Percentiles rank a stretch among this genome's conserved stretches.
phyloP scores from a whole-genome alignment of 139 green algal species.

The Chlamydomonas sp. region DNA sequence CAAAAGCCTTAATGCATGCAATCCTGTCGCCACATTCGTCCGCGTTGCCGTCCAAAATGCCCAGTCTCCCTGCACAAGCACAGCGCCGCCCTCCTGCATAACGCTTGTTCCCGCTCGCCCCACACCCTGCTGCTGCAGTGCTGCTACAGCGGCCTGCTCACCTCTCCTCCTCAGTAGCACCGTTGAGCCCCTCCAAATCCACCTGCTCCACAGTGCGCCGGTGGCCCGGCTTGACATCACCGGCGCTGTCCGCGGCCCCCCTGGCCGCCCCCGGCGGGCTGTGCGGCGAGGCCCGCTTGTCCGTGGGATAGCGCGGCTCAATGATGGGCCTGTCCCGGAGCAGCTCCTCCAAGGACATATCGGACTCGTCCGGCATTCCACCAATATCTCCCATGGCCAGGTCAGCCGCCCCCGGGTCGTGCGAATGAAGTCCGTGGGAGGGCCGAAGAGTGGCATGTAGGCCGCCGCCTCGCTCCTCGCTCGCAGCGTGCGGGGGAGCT shows the following conservation, averaged over 20 bases:
- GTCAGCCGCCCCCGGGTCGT: background rate
- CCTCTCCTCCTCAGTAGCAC: background rate
- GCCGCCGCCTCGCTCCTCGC: no score
- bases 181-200: background rate
- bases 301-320: conserved; percentile 25
- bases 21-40: no score
- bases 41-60: no score
- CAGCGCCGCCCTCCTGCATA: no score
- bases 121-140: background rate
- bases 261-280: background rate
- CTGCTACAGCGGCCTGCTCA: background rate
- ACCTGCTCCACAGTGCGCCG: conserved; percentile 14
- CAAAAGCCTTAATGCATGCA: no score
- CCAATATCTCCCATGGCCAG: background rate
- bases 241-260: no score
- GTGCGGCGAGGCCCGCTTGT: background rate
- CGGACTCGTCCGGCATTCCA: background rate
- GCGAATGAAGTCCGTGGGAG: no score
- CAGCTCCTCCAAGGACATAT: background rate
- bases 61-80: no score
- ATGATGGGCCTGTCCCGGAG: conserved; percentile 20
- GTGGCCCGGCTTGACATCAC: background rate
- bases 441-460: no score
- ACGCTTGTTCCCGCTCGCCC: no score
- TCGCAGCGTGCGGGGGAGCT: no score